Evolutionary conservation across 2,329 filamentous ascomycete genomes (phyloP).

Genomic region (Alternaria rosae): DNA sequence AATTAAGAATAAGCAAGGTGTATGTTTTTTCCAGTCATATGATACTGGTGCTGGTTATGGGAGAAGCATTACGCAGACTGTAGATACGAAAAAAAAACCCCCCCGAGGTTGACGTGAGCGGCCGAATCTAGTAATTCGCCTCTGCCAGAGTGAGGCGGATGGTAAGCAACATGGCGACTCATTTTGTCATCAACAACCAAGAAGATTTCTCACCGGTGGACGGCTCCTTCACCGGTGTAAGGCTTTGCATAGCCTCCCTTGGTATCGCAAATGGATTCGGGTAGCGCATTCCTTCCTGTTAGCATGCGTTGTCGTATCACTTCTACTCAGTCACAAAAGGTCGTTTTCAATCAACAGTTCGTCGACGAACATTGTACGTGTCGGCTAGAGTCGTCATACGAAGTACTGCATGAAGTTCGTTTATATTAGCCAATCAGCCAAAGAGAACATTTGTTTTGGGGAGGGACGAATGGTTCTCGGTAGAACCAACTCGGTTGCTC

Average conservation of each 20-base stretch:
- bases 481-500: neutral
- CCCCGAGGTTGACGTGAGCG: neutral
- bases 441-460: too few relatives aligned
- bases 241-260: neutral
- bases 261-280: neutral
- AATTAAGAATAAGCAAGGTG: accelerated
- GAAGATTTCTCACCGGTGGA: neutral
- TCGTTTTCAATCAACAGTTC: neutral
- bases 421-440: too few relatives aligned
- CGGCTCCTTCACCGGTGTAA: neutral
- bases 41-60: neutral
- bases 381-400: too few relatives aligned
- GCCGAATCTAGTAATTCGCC: neutral
- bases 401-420: too few relatives aligned
- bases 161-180: neutral
- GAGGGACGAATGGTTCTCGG: too few relatives aligned
- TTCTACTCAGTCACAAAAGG: neutral
- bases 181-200: too few relatives aligned
- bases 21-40: accelerated
- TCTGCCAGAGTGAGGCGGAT: neutral
- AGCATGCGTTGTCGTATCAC: neutral
- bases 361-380: too few relatives aligned
- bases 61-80: neutral
- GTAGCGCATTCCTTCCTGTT: neutral
- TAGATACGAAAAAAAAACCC: too few relatives aligned